A percentile compares a stretch with the other conserved stretches of the same genome.
Conservation (phyloP, 805 yeast species). For the Naumovozyma baii region DNA sequence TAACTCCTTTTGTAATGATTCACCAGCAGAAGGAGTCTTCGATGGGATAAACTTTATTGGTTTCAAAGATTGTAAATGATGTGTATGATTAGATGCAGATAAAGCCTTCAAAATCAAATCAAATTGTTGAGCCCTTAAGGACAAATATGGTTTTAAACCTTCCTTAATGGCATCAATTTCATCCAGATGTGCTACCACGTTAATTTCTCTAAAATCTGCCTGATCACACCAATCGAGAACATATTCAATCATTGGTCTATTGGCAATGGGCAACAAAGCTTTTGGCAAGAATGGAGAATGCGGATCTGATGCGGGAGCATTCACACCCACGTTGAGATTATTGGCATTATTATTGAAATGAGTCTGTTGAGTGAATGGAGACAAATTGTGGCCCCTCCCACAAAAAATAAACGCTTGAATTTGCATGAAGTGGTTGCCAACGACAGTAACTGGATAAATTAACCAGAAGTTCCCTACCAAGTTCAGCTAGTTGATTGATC, state of each 20-base stretch:
- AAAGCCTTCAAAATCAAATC: conserved; percentile 19
- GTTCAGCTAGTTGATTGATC: neutral
- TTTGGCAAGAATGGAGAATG: conserved; percentile 39
- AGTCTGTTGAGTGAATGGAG: conserved; percentile 51
- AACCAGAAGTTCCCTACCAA: too few species aligned
- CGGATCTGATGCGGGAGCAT: conserved; percentile 21
- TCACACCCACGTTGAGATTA: conserved; percentile 17
- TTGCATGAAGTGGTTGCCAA: too few species aligned
- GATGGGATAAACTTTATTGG: conserved; percentile 36
- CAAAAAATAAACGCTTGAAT: conserved; percentile 86
- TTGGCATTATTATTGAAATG: neutral
- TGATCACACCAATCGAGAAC: conserved; percentile 88
- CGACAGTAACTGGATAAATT: too few species aligned
- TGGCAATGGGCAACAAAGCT: conserved; percentile 83
- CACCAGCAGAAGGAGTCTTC: conserved; percentile 53
- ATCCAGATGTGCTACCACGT: conserved; percentile 48
- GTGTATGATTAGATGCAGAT: conserved; percentile 17
- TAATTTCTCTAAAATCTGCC: conserved; percentile 65
- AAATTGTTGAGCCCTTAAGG: conserved; percentile 31
- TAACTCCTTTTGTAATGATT: conserved; percentile 40
- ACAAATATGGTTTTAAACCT: conserved; percentile 41
- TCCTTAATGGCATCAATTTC: conserved; percentile 39
- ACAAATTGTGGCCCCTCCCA: conserved; percentile 67
- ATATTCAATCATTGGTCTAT: conserved; percentile 77
- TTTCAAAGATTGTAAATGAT: conserved; percentile 27